Conservation (phyloP, 768 basidiomycete species). For the Jaapia argillacea region DNA sequence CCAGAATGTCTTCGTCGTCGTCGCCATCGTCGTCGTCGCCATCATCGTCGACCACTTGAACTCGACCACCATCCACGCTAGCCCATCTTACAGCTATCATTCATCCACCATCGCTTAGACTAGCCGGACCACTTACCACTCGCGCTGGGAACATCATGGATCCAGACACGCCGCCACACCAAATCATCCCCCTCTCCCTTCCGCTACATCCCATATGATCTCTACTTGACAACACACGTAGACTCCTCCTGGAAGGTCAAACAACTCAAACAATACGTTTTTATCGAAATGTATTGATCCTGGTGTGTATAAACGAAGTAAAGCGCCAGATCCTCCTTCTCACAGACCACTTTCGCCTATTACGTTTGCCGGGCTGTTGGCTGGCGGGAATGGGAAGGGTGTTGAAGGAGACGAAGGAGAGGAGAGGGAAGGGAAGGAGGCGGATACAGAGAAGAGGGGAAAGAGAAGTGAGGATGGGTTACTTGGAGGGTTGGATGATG, state of each 20-base stretch:
- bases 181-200: slow-evolving; percentile 1
- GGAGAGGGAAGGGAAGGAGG: neutral
- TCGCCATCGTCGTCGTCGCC: too few species aligned
- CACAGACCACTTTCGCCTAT: slow-evolving; percentile 54
- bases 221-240: slow-evolving; percentile 69
- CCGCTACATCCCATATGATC: slow-evolving; percentile 55
- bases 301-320: slow-evolving; percentile 6
- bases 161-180: neutral
- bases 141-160: too few species aligned
- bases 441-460: too few species aligned
- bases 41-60: too few species aligned
- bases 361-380: slow-evolving; percentile 44
- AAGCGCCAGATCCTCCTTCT: slow-evolving; percentile 5
- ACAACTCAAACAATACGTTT: slow-evolving; percentile 53
- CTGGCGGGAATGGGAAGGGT: slow-evolving; percentile 19
- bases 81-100: too few species aligned
- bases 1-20: too few species aligned
- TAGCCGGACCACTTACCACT: too few species aligned
- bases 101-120: too few species aligned
- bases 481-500: slow-evolving; percentile 12
- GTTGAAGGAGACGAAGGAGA: neutral
- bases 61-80: too few species aligned
- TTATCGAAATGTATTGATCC: slow-evolving; percentile 44
- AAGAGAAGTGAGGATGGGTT: too few species aligned
- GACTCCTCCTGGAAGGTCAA: slow-evolving; percentile 50